A percentile compares a stretch with the other conserved stretches of the same genome.
Conservation (phyloP, 2,329 filamentous ascomycete species). For the Fusarium equiseti region DNA sequence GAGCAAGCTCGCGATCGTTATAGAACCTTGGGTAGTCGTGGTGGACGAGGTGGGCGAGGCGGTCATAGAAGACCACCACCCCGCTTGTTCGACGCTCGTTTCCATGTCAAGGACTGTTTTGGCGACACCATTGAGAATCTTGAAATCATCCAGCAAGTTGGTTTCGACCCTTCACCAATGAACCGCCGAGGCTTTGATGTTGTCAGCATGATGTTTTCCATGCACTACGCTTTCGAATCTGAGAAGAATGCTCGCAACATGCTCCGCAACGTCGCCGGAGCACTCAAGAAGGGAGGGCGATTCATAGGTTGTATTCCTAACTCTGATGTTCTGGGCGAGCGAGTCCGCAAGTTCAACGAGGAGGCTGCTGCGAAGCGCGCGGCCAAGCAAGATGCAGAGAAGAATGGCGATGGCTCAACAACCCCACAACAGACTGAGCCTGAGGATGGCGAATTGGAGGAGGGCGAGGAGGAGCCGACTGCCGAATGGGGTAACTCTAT, state of each 20-base stretch:
- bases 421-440: slow-evolving; percentile 48
- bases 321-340: slow-evolving; percentile 86
- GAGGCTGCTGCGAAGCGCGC: slow-evolving; percentile 54
- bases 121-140: slow-evolving; percentile 85
- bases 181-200: slow-evolving; percentile 89
- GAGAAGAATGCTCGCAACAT: slow-evolving; percentile 91
- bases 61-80: slow-evolving; percentile 62
- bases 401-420: slow-evolving; percentile 37
- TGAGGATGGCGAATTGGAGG: slow-evolving; percentile 65
- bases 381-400: slow-evolving; percentile 38
- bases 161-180: slow-evolving; percentile 83
- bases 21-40: slow-evolving; percentile 74
- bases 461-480: slow-evolving; percentile 71
- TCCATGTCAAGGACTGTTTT: slow-evolving; percentile 93
- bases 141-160: slow-evolving; percentile 84
- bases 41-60: slow-evolving; percentile 66
- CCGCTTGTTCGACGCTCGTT: slow-evolving; percentile 84
- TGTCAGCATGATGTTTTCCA: slow-evolving; percentile 99
- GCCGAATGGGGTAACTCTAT: slow-evolving; percentile 94
- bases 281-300: slow-evolving; percentile 91
- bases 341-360: slow-evolving; percentile 82
- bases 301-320: slow-evolving; percentile 98
- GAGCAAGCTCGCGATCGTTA: slow-evolving; percentile 91
- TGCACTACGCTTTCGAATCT: slow-evolving; percentile 98
- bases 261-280: slow-evolving; percentile 91